A percentile compares a stretch with the other conserved stretches of the same genome.
These are phyloP conservation scores for Quercus tomentella DNA, from an alignment of 331 rosid species.

Conservation along the genomic window DNA sequence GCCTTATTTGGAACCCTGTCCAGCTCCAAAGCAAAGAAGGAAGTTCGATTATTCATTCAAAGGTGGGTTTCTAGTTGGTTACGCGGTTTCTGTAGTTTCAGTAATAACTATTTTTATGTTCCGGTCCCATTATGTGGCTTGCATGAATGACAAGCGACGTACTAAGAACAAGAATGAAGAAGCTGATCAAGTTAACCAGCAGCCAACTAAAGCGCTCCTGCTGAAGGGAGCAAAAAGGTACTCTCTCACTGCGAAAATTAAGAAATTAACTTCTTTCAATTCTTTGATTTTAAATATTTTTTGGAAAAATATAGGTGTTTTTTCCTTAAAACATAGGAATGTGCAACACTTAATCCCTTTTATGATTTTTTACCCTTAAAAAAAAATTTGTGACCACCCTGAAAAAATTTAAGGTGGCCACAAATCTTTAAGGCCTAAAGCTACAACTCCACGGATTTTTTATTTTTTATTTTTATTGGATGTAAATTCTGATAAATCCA, in stretches of 20 bases:
- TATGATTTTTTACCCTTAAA: too few species aligned
- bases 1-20: constrained; percentile 21
- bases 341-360: too few species aligned
- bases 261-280: too few species aligned
- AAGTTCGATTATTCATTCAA: not conserved
- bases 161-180: not conserved
- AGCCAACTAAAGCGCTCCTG: constrained; percentile 1
- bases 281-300: too few species aligned
- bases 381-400: too few species aligned
- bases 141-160: not conserved
- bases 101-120: not conserved
- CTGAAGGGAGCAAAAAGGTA: constrained; percentile 27
- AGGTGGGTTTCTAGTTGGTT: constrained; percentile 25
- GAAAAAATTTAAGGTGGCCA: too few species aligned
- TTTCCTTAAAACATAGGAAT: too few species aligned
- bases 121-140: not conserved
- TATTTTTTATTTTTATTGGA: too few species aligned
- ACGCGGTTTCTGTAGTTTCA: not conserved
- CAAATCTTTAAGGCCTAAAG: too few species aligned
- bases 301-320: too few species aligned
- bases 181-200: not conserved
- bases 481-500: too few species aligned
- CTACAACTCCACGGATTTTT: too few species aligned
- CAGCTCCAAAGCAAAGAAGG: not conserved
- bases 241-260: not conserved